A percentile compares a stretch with the other conserved stretches of the same genome.
Evolutionary conservation across 495 filamentous ascomycete genomes (phyloP).

Genomic region (Saxophila tyrrhenica): DNA sequence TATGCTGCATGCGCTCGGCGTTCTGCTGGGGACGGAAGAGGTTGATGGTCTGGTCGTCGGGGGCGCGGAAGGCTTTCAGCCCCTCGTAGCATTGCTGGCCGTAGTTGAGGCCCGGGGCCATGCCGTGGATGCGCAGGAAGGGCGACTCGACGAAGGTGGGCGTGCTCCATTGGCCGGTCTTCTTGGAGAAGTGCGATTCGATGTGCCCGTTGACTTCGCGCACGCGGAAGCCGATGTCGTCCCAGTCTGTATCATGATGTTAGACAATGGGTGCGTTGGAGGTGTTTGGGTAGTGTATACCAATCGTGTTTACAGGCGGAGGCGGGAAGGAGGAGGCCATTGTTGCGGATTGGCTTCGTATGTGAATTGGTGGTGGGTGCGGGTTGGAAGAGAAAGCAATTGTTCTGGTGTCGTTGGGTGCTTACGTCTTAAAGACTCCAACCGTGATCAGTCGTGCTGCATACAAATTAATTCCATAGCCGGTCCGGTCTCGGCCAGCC

Average conservation of each 20-base stretch:
- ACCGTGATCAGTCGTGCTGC: too few relatives aligned
- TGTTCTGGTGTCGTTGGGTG: too few relatives aligned
- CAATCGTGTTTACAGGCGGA: constrained; percentile 66
- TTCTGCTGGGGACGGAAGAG: constrained; percentile 34
- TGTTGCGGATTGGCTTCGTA: neutral
- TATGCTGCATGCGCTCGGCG: constrained; percentile 28
- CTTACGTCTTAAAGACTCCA: too few relatives aligned
- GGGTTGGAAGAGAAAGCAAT: too few relatives aligned
- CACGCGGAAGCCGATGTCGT: constrained; percentile 77
- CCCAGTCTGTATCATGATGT: constrained; percentile 55
- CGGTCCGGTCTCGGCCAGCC: too few relatives aligned
- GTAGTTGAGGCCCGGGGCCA: constrained; percentile 39
- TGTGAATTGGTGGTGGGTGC: neutral
- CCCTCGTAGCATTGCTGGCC: constrained; percentile 32
- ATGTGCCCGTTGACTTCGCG: constrained; percentile 45
- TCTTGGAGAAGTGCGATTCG: constrained; percentile 29
- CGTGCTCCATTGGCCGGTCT: constrained; percentile 31
- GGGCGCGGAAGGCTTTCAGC: constrained; percentile 31
- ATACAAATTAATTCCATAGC: too few relatives aligned
- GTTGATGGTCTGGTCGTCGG: constrained; percentile 27
- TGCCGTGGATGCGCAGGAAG: constrained; percentile 33
- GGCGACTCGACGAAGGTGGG: constrained; percentile 35
- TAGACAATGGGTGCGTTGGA: neutral
- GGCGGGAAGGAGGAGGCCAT: constrained; percentile 55
- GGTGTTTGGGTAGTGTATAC: constrained; percentile 25